phyloP scores from a whole-genome alignment of 148 eudicot genomes.

The Rhododendron ovatum region DNA sequence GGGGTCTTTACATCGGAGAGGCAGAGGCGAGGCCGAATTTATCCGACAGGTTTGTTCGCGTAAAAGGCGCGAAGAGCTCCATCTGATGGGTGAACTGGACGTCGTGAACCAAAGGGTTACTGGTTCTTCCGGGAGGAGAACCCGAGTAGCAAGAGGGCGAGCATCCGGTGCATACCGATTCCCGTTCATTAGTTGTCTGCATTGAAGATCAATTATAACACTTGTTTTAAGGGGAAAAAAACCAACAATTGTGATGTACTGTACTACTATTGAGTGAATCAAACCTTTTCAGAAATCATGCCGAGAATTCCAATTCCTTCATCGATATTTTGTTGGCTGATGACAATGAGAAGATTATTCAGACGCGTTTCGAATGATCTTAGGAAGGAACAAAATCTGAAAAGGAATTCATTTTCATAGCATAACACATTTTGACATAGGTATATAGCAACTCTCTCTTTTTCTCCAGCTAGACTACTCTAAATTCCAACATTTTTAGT shows the following conservation, averaged over 20 bases:
- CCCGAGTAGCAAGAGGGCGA: conserved; percentile 32
- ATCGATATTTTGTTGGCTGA: conserved; percentile 20
- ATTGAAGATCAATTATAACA: neutral
- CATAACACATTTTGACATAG: neutral
- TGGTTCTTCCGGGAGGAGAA: conserved; percentile 48
- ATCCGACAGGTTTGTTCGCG: conserved; percentile 24
- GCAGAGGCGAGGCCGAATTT: conserved; percentile 28
- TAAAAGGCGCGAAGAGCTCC: conserved; percentile 32
- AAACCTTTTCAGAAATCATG: conserved; percentile 38
- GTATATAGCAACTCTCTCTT: neutral
- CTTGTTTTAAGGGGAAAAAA: neutral
- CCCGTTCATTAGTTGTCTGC: conserved; percentile 26
- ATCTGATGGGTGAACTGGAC: conserved; percentile 41
- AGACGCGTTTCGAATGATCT: neutral
- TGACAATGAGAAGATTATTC: neutral
- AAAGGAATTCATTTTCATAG: neutral
- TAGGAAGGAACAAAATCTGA: neutral
- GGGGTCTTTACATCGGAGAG: conserved; percentile 17
- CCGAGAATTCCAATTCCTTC: conserved; percentile 25
- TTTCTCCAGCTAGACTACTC: too few relatives aligned
- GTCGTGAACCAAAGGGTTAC: conserved; percentile 48
- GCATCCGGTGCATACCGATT: conserved; percentile 26
- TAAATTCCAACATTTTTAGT: too few relatives aligned
- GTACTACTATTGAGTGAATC: neutral
- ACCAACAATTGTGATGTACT: neutral